Base-by-base conservation (phyloP, 2,329 filamentous ascomycete species). In the Alternaria alternata region DNA sequence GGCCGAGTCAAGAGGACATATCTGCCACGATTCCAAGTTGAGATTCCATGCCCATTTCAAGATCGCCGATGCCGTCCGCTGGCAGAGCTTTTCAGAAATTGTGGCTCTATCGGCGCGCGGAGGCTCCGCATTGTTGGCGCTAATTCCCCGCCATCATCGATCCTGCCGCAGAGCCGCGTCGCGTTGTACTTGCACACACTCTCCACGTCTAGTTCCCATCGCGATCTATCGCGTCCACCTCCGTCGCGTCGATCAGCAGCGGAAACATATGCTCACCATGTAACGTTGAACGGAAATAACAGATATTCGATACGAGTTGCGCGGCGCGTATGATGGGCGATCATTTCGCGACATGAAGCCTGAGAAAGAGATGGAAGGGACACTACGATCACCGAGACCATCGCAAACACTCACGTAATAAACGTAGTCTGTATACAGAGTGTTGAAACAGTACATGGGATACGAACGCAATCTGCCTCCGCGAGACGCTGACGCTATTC, bases 41-140 rank as follows among this genome's bases (percentile, higher is more conserved):
- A 34, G 39, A 44, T 43, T 39, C 51, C 22, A 51, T 51, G 30
- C 49, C 30, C 6, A 49, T 11, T 18, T 16, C 46, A 41, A 56
- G 32, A 54, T 55, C 46, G 57, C 57, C 57, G 52, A 59, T 51
- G 57, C 46, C 46, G 53, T 42, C 52, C 57, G 51, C 51, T 41
- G 34, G 34, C 51, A 63, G 57, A 44, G 26, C 54, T 30, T 63
- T 59, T 41, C 32, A 60, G 20, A 46, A 42, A 57, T 61, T 66
- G 59, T 66, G 62, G 62, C 55, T 53, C 54, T 51, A 6, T n/a
- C 18, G 51, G 22, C 30, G 54, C 51, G 58, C 44, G 34, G 22
- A 52, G 24, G 47, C 20, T 61, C 34, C 52, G 59, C 44, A 65
- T 61, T 65, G 63, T 49, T 61, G 52, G 39, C 44, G 44, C 52